Conservation (phyloP, 2,329 filamentous ascomycete genomes). For the Calonectria hawksworthii region DNA sequence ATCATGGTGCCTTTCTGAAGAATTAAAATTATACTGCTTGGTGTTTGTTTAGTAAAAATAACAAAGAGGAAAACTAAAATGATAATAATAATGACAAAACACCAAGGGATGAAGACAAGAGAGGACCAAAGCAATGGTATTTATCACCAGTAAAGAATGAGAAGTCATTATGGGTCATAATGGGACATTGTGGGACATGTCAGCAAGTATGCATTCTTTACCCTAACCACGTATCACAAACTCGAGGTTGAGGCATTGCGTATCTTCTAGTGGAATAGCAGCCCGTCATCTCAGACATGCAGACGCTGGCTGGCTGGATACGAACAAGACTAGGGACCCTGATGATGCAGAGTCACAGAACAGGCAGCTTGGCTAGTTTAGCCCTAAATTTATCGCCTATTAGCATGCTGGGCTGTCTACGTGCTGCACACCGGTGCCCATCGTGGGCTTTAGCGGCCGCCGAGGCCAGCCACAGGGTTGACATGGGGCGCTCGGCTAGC, state of each 20-base stretch:
- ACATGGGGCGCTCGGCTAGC: background rate
- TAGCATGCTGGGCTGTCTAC: background rate
- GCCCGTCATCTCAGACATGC: background rate
- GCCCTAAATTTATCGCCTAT: conserved; percentile 1
- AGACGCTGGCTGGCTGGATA: background rate
- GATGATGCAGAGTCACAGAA: background rate
- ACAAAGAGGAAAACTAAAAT: background rate
- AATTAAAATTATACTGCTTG: background rate
- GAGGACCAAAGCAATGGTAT: background rate
- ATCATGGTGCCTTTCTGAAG: background rate
- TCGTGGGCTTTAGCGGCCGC: background rate
- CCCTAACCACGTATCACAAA: background rate
- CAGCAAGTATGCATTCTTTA: background rate
- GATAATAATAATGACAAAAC: background rate
- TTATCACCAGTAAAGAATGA: background rate
- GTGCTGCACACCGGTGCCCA: background rate
- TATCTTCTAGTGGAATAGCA: background rate
- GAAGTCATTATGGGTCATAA: background rate
- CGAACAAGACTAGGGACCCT: background rate
- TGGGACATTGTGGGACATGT: background rate
- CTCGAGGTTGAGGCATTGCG: background rate
- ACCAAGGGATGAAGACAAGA: background rate
- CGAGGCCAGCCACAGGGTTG: background rate
- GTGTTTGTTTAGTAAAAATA: background rate
- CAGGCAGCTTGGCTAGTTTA: background rate